phyloP scores from a whole-genome alignment of 179 eudicot genomes.

The Dionaea muscipula region DNA sequence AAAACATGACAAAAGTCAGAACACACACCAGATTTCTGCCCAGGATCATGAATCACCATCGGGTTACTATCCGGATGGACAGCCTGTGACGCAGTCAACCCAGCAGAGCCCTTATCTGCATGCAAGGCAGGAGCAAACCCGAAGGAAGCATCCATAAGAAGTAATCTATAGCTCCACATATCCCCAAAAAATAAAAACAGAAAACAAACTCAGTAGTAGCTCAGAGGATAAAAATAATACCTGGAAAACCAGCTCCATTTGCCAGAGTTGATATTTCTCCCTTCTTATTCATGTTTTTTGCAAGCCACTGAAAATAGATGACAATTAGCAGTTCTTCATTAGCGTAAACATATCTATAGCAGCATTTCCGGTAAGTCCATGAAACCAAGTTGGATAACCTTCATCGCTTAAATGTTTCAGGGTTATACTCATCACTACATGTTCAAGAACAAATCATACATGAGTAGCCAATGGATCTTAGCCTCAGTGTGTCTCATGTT shows the following conservation, averaged over 20 bases:
- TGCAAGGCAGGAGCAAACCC: constrained; percentile 10
- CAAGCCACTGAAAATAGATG: constrained; percentile 55
- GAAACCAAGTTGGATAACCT: no score
- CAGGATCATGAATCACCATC: constrained; percentile 69
- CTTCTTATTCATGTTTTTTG: constrained; percentile 56
- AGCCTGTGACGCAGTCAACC: constrained; percentile 26
- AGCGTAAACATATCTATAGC: background rate
- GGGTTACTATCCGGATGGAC: constrained; percentile 69
- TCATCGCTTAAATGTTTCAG: no score
- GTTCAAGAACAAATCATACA: no score
- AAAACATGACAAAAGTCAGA: background rate
- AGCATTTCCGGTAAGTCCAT: background rate
- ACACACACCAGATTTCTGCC: constrained; percentile 56
- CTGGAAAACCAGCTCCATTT: constrained; percentile 39
- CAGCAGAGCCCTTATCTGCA: constrained; percentile 49
- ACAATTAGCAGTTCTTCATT: background rate
- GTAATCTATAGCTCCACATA: constrained; percentile 6
- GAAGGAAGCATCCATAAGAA: background rate
- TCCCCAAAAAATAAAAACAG: no score
- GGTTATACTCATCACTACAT: no score
- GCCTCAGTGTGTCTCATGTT: no score
- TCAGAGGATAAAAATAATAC: constrained; percentile 19
- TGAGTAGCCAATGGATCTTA: no score
- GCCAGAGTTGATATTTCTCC: constrained; percentile 40
- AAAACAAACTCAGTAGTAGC: no score